Evolutionary conservation across 2,329 filamentous ascomycete species (phyloP), one percentile per base, ranked within the genome.

Genomic region (Nigrospora osmanthi): DNA sequence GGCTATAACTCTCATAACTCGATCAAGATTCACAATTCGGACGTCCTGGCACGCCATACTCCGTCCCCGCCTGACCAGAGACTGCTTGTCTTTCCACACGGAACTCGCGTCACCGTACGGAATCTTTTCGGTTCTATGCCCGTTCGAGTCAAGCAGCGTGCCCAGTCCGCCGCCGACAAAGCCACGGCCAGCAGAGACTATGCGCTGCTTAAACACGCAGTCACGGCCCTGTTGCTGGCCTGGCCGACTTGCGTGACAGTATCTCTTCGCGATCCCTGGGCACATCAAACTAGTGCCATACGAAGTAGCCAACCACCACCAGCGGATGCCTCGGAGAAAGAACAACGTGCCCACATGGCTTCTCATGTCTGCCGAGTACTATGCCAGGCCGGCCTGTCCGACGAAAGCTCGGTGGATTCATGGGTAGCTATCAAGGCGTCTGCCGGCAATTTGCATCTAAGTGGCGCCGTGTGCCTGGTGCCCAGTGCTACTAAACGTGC

Each of bases 91-190:
- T 75, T 73, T 45, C 61, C 69, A 16, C 80, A 87, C 66, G 91
- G 91, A 5, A 95, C 90, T 0, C 77, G 80, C 28, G 81, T 91
- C 2, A 75, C 75, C 0, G 84, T 95, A 6, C 79, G 83, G 45
- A 83, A 95, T 60, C 69, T 96, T 1, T 97, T 96, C 64, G 89
- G 90, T 0, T 85, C 83, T 47, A 87, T 96, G 79, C 89, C 91
- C 0, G 91, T 96, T 12, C 81, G 91, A 13, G 83, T 94, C 23
- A 95, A 93, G 59, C 86, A 89, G 54, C 78, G 89, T 50, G 78
- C 78, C 0, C 53, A 28, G 4, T 28, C 80, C 3, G 65, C 70
- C 51, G 61, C 72, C 35, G 68, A 79, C 55, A 72, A 70, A 52
- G 52, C 71, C 11, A 58, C 69, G 19, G 69, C 82, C 40, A 63